Base-by-base conservation (phyloP, 306 rosid genomes). In the Gleditsia sinensis region DNA sequence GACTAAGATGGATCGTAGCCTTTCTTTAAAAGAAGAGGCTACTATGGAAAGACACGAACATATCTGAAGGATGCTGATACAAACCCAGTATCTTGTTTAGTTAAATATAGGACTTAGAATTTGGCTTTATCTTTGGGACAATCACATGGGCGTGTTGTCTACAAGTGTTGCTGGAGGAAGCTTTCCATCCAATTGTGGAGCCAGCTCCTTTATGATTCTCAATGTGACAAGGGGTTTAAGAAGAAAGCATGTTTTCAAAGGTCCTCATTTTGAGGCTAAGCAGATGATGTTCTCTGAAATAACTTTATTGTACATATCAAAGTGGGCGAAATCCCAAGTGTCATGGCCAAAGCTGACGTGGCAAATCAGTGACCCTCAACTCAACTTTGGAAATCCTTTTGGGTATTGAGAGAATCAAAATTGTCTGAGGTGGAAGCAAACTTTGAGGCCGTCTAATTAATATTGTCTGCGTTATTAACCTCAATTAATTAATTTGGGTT, bases 61-160 rank as follows among this genome's bases (percentile, higher is more conserved):
- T 58, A 23, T 23, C 11, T 23, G 19, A 28, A 64, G 17, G 40
- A 71, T 72, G 60, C 43, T 33, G 61, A 49, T 65, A 72, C 28
- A 34, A 32, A 27, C 21, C 1, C 4, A 50, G 63, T 33, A 73
- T 54, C 37, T 66, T 60, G 80, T 65, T 49, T 72, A 54, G 77
- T 67, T 67, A 78, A 72, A 63, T 71, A 42, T 55, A 42, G 67
- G 65, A 69, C 51, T 69, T 57, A 17, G 62, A 74, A 71, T 80
- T 83, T 76, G 83, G 81, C 76, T 69, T 87, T 84, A n/a, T 75
- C 58, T 61, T 21, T 45, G 82, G 83, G 72, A 72, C 80, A 84
- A 68, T 75, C 88, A 86, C 89, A 86, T 86, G 87, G 87, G 79
- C 51, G 55, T 63, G 77, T 63, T 59, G 71, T 55, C 48, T 76